A percentile compares a stretch with the other conserved stretches of the same genome.
Evolutionary conservation across 257 asterid species (phyloP).

Genomic region (Primulina eburnea): DNA sequence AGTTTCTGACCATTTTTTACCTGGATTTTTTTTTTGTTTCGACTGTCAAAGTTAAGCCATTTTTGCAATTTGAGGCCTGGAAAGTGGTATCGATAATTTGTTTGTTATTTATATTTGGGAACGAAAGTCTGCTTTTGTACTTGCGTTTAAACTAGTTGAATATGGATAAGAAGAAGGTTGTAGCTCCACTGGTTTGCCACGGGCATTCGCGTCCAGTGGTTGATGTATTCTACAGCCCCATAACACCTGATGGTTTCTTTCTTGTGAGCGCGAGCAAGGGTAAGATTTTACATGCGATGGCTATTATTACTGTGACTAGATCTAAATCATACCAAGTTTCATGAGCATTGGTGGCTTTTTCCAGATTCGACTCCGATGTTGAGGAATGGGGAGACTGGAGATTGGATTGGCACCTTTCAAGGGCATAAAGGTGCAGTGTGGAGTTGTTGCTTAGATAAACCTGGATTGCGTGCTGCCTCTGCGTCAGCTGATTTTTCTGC

Average conservation of each 20-base stretch:
- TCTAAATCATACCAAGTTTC: not conserved
- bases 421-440: conserved; percentile 99
- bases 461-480: conserved; percentile 90
- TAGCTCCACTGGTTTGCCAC: conserved; percentile 92
- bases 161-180: conserved; percentile 94
- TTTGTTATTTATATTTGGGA: conserved; percentile 17
- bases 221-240: conserved; percentile 93
- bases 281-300: conserved; percentile 26
- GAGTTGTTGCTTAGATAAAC: conserved; percentile 89
- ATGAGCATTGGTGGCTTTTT: conserved; percentile 16
- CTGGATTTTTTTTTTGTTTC: conserved; percentile 33
- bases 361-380: conserved; percentile 91
- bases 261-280: conserved; percentile 99
- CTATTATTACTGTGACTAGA: not conserved
- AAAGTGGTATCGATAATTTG: conserved; percentile 40
- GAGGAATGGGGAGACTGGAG: conserved; percentile 98
- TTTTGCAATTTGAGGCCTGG: conserved; percentile 30
- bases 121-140: conserved; percentile 5
- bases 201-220: conserved; percentile 99
- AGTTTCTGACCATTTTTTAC: not conserved
- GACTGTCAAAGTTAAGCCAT: conserved; percentile 35
- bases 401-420: conserved; percentile 96
- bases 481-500: conserved; percentile 99
- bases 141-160: conserved; percentile 10
- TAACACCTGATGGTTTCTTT: conserved; percentile 92